Percentiles rank a stretch among this genome's conserved stretches.
Conservation (phyloP, 352 stramenopile species). For the Phytophthora sansomeana region DNA sequence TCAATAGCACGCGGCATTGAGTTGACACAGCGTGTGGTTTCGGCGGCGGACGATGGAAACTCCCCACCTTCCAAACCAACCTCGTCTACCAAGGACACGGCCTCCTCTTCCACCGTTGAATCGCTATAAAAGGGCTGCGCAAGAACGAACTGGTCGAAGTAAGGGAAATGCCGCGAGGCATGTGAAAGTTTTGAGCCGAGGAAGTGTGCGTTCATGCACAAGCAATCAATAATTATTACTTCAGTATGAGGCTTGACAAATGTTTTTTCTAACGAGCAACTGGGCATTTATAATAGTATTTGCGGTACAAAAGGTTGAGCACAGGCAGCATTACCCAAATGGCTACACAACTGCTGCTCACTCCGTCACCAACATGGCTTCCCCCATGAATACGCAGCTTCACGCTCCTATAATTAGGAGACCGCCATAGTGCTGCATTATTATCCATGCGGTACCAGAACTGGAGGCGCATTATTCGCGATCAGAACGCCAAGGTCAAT, state of each 20-base stretch:
- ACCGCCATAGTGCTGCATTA: neutral
- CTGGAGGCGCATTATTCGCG: slow-evolving; percentile 21
- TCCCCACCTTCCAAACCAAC: slow-evolving; percentile 17
- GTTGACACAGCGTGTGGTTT: slow-evolving; percentile 64
- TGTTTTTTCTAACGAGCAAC: too few relatives aligned
- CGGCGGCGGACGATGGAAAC: slow-evolving; percentile 56
- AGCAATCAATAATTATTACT: slow-evolving; percentile 30
- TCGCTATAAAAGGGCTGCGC: slow-evolving; percentile 28
- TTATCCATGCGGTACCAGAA: slow-evolving; percentile 16
- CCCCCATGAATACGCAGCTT: too few relatives aligned
- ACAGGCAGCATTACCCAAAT: slow-evolving; percentile 5
- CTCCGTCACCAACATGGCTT: neutral
- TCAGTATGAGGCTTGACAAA: slow-evolving; percentile 29
- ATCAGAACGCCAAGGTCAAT: slow-evolving; percentile 37
- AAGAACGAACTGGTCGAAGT: neutral
- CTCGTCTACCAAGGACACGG: slow-evolving; percentile 1
- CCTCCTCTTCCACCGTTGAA: slow-evolving; percentile 23
- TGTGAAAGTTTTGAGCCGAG: slow-evolving; percentile 1
- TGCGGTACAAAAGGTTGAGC: too few relatives aligned
- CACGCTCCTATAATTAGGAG: slow-evolving; percentile 20
- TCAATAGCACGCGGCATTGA: slow-evolving; percentile 62
- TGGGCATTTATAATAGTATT: too few relatives aligned
- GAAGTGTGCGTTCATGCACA: slow-evolving; percentile 10
- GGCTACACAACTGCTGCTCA: slow-evolving; percentile 4
- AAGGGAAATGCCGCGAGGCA: slow-evolving; percentile 6